Evolutionary conservation across 306 rosid species (phyloP).

Genomic region (Vicia sativa): DNA sequence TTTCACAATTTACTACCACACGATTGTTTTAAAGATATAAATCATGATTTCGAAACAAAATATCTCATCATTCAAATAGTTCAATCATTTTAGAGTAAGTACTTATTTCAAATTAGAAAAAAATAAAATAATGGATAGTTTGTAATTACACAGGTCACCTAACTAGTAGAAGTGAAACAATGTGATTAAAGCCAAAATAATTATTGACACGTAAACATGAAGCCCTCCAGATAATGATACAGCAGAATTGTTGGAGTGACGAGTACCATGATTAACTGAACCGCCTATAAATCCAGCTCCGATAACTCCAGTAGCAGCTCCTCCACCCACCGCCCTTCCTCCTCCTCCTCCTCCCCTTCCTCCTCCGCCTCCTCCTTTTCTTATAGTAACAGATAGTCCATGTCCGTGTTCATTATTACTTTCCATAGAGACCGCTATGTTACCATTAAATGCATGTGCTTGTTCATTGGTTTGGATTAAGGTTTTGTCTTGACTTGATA

Average conservation of each 20-base stretch:
- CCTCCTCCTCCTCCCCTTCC: no score
- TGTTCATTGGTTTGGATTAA: no score
- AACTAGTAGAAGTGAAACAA: no score
- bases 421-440: slow-evolving; percentile 10
- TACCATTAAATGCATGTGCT: no score
- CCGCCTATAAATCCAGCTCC: background rate
- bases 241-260: slow-evolving; percentile 12
- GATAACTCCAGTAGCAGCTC: background rate
- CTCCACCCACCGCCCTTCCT: background rate
- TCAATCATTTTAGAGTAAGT: no score
- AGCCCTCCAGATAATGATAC: slow-evolving; percentile 11
- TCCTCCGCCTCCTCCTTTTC: background rate
- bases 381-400: background rate
- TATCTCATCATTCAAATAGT: no score
- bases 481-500: background rate
- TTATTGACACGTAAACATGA: slow-evolving; percentile 9
- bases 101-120: no score
- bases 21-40: no score
- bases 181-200: slow-evolving; percentile 9
- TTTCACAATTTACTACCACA: no score
- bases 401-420: slow-evolving; percentile 5
- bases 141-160: no score
- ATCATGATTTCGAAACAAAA: no score
- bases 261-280: slow-evolving; percentile 2
- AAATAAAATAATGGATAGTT: no score